Percentiles rank a stretch among this genome's conserved stretches.
phyloP scores from a whole-genome alignment of 345 rosid genomes.

The Gossypium longicalyx region DNA sequence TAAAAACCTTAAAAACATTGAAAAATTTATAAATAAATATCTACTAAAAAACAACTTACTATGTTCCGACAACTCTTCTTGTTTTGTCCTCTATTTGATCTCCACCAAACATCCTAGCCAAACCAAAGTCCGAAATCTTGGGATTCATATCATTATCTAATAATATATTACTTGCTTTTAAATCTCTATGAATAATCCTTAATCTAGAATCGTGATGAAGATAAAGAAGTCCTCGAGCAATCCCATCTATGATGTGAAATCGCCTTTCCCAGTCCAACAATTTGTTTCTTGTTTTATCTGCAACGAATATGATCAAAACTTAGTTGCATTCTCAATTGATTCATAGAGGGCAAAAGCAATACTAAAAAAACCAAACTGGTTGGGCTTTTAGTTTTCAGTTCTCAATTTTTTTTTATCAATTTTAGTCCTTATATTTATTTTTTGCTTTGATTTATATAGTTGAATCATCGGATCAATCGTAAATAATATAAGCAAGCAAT shows the following conservation, averaged over 20 bases:
- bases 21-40: background rate
- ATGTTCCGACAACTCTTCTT: constrained; percentile 44
- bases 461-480: no score
- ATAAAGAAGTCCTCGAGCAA: constrained; percentile 46
- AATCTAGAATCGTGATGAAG: constrained; percentile 48
- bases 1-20: background rate
- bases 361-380: no score
- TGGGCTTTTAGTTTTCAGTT: no score
- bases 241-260: constrained; percentile 32
- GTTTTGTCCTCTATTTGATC: constrained; percentile 30
- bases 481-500: no score
- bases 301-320: no score
- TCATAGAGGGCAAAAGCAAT: no score
- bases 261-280: constrained; percentile 28
- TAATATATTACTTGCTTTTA: constrained; percentile 32
- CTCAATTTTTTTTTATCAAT: no score
- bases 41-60: constrained; percentile 24
- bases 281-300: constrained; percentile 30
- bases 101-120: constrained; percentile 30
- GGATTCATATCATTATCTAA: constrained; percentile 33
- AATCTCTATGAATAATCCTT: constrained; percentile 45
- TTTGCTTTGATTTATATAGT: no score
- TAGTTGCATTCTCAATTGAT: background rate
- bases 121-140: constrained; percentile 36
- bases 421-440: no score